Base-by-base conservation (phyloP, 345 rosid species). In the Boechera stricta region DNA sequence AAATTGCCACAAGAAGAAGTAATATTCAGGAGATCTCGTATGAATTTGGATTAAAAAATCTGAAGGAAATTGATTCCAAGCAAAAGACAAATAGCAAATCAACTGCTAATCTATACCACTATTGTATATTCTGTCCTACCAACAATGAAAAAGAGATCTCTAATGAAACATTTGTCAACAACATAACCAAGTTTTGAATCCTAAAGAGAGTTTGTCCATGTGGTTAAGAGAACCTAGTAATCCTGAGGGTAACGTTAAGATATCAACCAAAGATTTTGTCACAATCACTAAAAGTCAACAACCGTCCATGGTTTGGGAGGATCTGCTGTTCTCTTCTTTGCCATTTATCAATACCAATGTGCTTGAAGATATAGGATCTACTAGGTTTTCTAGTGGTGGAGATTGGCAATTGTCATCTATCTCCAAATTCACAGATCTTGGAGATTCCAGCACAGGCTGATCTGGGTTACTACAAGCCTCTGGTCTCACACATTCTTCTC, bases 271-370 rank as follows among this genome's bases (percentile, higher is more conserved):
- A 78, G 35, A 28, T 70, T 77, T 29, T 39, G 60, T 47, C 60
- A 73, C 51, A 58, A 51, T 67, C 70, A 41, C 67, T 31, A 41
- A 35, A 28, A 16, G 45, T 73, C 66, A 60, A 79, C 71, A 72
- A 33, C 77, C 41, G 32, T 72, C 48, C 64, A 61, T 42, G 5
- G 70, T 59, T 72, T 60, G 59, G 3, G 15, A 66, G 33, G 47
- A 61, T 80, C 71, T 62, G 58, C 57, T 73, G 5, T 77, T 69
- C 81, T 36, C 71, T 52, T 79, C 63, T 64, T 65, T 69, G 65
- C 61, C 56, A 48, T 64, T 76, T 69, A 52, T 71, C 33, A 58
- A n/a, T 67, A 12, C 80, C 76, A 36, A 48, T 31, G 76, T 59
- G 32, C 77, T 58, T 66, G 81, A 16, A 16, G 16, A 69, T 70